Percentiles rank a stretch among this genome's conserved stretches.
phyloP scores from a whole-genome alignment of 176 grass and related monocot species.

The Poa pratensis region DNA sequence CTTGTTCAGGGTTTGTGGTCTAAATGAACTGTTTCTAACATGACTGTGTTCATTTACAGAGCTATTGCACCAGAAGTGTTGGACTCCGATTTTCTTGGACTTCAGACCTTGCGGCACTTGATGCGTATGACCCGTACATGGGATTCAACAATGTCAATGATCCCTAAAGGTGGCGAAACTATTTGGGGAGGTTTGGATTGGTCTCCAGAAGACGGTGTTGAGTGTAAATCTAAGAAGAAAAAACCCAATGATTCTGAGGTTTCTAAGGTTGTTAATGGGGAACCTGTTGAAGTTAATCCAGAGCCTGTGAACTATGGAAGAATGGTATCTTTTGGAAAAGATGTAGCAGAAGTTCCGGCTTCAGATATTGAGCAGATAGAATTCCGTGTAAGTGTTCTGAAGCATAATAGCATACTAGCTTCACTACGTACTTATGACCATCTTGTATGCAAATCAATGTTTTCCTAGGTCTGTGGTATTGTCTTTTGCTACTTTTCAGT shows the following conservation, averaged over 20 bases:
- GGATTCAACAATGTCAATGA: conserved; percentile 99
- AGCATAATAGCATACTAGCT: conserved; percentile 3
- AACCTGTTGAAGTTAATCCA: conserved; percentile 41
- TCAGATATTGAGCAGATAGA: conserved; percentile 73
- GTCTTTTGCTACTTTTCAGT: not conserved
- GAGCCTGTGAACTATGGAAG: conserved; percentile 81
- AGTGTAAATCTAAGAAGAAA: conserved; percentile 73
- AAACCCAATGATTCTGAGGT: conserved; percentile 61
- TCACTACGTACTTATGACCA: not conserved
- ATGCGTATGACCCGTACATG: conserved; percentile 99
- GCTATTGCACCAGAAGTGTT: conserved; percentile 90
- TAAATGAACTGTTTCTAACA: not conserved
- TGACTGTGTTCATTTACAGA: conserved; percentile 53
- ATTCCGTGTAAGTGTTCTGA: conserved; percentile 77
- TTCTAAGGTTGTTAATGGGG: conserved; percentile 52
- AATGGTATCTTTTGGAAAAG: conserved; percentile 85
- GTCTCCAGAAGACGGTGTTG: conserved; percentile 77
- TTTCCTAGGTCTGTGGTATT: conserved; percentile 25
- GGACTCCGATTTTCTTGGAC: conserved; percentile 86
- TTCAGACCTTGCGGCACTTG: conserved; percentile 92
- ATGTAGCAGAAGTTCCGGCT: conserved; percentile 65
- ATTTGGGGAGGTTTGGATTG: conserved; percentile 93
- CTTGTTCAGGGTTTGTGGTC: not conserved
- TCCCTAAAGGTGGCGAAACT: conserved; percentile 97
- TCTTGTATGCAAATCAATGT: conserved; percentile 17